Conservation (phyloP, 345 rosid species). For the Citropsis articulata region DNA sequence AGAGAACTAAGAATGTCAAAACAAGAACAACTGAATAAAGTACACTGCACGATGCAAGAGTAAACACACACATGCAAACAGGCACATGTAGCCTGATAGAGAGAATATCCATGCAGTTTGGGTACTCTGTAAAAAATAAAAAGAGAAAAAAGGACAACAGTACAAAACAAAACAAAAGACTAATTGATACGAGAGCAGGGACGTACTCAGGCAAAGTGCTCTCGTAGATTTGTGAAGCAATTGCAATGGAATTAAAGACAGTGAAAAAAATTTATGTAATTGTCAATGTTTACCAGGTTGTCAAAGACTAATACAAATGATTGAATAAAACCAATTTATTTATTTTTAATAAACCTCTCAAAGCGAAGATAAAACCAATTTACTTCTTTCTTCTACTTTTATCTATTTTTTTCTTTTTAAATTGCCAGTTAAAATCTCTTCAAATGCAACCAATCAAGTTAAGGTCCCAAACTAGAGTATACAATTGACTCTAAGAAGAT, state of each 20-base stretch:
- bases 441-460: neutral
- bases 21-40: slow-evolving; percentile 10
- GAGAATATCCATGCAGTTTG: neutral
- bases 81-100: neutral
- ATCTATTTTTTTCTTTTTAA: no score
- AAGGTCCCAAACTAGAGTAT: neutral
- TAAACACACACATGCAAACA: neutral
- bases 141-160: no score
- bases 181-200: neutral
- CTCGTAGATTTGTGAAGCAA: neutral
- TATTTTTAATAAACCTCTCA: neutral
- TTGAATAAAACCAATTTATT: neutral
- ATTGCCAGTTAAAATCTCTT: neutral
- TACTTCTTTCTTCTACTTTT: neutral
- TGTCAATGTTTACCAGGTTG: neutral
- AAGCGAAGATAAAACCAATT: neutral
- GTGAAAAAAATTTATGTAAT: neutral
- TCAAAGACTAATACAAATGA: neutral
- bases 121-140: neutral
- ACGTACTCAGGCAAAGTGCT: neutral
- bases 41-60: neutral
- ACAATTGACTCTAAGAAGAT: neutral
- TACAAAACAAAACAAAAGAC: neutral
- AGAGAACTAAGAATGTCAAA: neutral
- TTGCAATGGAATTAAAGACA: neutral